A percentile compares a stretch with the other conserved stretches of the same genome.
Conservation (phyloP, 78 protist genomes). For the Protostelium mycophagum region DNA sequence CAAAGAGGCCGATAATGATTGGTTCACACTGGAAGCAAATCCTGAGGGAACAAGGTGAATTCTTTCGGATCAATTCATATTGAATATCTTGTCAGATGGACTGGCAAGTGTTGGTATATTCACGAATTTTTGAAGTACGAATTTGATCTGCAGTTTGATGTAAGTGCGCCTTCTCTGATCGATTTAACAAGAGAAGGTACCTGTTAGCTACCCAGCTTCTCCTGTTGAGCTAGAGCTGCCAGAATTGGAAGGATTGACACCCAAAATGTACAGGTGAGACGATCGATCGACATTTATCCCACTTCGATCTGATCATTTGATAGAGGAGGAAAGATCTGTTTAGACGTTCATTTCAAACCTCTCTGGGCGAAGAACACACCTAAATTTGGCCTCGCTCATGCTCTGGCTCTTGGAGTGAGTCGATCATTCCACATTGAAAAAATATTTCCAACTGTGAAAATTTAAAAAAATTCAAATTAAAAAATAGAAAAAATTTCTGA, state of each 20-base stretch:
- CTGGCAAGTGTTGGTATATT: conserved; percentile 81
- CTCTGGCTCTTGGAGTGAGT: conserved; percentile 92
- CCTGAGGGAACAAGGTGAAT: conserved; percentile 68
- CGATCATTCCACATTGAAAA: background rate
- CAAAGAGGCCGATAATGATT: conserved; percentile 82
- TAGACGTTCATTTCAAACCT: conserved; percentile 93
- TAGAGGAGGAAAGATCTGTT: conserved; percentile 96
- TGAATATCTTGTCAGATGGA: conserved; percentile 42
- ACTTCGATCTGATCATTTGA: conserved; percentile 36
- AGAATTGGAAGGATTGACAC: conserved; percentile 90
- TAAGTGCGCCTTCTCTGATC: conserved; percentile 2
- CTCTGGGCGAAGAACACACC: conserved; percentile 95
- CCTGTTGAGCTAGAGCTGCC: conserved; percentile 91
- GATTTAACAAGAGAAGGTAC: conserved; percentile 48
- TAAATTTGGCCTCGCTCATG: conserved; percentile 95
- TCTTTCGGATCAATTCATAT: background rate
- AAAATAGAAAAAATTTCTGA: background rate
- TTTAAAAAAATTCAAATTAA: background rate
- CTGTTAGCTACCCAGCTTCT: conserved; percentile 88
- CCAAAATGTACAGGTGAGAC: conserved; percentile 68
- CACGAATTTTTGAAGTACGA: conserved; percentile 80
- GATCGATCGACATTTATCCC: conserved; percentile 15
- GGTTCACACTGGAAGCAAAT: conserved; percentile 89
- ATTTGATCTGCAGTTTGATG: conserved; percentile 91
- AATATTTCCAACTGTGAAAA: background rate